Base-by-base conservation (phyloP, 2,329 filamentous ascomycete species). In the Ophiostoma ulmi region DNA sequence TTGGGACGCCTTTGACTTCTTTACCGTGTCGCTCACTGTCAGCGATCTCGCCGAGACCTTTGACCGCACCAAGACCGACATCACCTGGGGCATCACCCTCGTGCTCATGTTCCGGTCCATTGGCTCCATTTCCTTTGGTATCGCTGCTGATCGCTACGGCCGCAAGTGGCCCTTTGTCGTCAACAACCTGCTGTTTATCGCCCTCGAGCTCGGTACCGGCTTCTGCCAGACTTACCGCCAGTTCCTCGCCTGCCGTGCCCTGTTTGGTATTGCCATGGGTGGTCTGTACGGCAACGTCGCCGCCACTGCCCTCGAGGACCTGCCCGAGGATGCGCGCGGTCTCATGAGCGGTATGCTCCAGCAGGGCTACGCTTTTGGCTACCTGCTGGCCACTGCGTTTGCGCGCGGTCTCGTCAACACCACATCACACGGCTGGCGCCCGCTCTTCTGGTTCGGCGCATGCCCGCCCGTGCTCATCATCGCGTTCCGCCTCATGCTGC, bases 111-210 rank as follows among this genome's bases (percentile, higher is more conserved):
- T 94, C 64, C 86, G 91, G 44, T 92, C 90, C 13, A 81, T 94
- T 38, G 92, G 92, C 10, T 91, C 92, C 4, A 89, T 90, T 26
- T 76, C 87, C 76, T 95, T 96, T 74, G 92, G 92, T 72, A 81
- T 94, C 31, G 88, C 90, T 0, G 90, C 91, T 74, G 92, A 96
- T 79, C 88, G 88, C 74, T 95, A 88, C 78, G 92, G 92, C 7
- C 87, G 92, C 70, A 94, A 94, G 80, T 92, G 90, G 89, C 91
- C 91, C 64, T 92, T 94, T 89, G 89, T 94, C 10, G 75, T 87
- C 75, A 94, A 94, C 82, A 91, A 94, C 87, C 82, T 93, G 72
- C 80, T 83, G 5, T 74, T 78, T 39, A 87, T 87, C 38, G 76
- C 86, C 14, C 80, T 91, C 31, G 87, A 91, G 77, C 73, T 76